Evolutionary conservation across 257 asterid species (phyloP).

Genomic region (Plectranthus barbatus): DNA sequence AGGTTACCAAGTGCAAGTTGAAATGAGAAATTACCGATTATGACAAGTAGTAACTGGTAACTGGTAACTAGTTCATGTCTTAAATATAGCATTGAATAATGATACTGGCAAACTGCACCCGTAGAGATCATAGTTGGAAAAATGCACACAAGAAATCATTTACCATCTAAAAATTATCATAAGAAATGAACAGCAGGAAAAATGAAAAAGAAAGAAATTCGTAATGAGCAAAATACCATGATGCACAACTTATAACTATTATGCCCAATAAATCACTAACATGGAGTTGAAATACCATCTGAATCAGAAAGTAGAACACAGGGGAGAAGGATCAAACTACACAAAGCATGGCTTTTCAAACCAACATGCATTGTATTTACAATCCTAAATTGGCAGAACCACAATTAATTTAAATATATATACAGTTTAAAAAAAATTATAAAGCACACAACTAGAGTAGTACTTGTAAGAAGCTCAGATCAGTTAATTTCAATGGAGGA

Average conservation of each 20-base stretch:
- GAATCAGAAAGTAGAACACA: no score
- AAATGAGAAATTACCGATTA: neutral
- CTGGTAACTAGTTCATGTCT: neutral
- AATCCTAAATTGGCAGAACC: no score
- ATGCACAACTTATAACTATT: no score
- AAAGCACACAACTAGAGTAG: neutral
- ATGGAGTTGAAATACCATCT: neutral
- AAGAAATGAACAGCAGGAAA: neutral
- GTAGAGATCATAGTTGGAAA: neutral
- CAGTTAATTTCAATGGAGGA: neutral
- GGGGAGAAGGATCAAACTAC: no score
- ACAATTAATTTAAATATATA: neutral
- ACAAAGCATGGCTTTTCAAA: no score
- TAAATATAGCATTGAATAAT: neutral
- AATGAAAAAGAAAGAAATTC: neutral
- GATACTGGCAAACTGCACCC: neutral
- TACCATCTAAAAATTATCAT: no score
- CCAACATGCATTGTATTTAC: no score
- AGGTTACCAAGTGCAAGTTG: neutral
- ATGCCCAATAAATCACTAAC: neutral
- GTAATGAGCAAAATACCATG: neutral
- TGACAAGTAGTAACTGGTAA: neutral
- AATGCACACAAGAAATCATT: neutral
- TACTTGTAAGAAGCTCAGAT: neutral
- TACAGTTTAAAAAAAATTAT: neutral